Evolutionary conservation across 345 rosid species (phyloP).

Genomic region (Cardamine resedifolia): DNA sequence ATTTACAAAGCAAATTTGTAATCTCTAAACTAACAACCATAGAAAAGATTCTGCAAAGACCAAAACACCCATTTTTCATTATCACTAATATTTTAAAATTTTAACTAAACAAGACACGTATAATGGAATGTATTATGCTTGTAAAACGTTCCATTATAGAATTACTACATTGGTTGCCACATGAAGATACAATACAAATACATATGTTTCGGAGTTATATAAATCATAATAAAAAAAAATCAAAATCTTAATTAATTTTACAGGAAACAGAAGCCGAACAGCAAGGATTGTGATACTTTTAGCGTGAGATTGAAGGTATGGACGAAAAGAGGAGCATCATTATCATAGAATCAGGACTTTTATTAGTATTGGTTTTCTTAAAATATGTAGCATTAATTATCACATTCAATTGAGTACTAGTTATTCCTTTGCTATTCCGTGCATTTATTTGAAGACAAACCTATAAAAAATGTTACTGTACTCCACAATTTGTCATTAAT

Average conservation of each 20-base stretch:
- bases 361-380: background rate
- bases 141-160: background rate
- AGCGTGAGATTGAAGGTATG: constrained; percentile 17
- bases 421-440: background rate
- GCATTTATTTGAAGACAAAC: background rate
- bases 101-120: background rate
- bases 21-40: background rate
- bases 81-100: no score
- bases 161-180: background rate
- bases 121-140: background rate
- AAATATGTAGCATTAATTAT: background rate
- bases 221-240: background rate
- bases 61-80: background rate
- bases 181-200: background rate
- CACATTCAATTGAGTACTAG: background rate
- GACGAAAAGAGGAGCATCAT: constrained; percentile 29
- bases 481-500: background rate
- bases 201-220: background rate
- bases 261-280: constrained; percentile 6
- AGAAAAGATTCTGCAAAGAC: background rate
- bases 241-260: background rate
- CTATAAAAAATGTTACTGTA: background rate
- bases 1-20: background rate
- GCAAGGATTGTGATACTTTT: constrained; percentile 1
- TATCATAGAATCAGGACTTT: constrained; percentile 18